These are phyloP conservation scores for Ganoderma lucidum DNA, from an alignment of 1,284 basidiomycete genomes.

Conservation along the genomic window DNA sequence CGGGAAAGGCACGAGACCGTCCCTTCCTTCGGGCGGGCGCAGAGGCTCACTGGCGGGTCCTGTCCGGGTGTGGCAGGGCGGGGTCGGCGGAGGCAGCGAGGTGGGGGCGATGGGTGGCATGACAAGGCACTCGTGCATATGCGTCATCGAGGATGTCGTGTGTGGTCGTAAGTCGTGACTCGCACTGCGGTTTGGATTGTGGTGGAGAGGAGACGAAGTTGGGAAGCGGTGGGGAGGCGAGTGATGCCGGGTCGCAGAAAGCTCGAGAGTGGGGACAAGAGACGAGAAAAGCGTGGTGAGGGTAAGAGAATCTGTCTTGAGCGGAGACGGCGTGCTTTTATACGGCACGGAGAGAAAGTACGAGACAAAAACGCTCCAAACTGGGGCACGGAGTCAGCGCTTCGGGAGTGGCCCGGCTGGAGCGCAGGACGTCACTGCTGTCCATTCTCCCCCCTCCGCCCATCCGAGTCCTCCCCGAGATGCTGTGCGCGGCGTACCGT, in stretches of 20 bases:
- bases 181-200: not conserved
- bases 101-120: not conserved
- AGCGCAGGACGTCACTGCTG: slow-evolving; percentile 10
- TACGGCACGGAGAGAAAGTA: not conserved
- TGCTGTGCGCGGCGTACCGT: not conserved
- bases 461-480: not conserved
- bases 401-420: slow-evolving; percentile 4
- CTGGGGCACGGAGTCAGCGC: not conserved
- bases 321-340: not conserved
- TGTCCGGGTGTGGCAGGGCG: not conserved
- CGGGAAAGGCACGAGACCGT: slow-evolving; percentile 2
- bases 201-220: not conserved
- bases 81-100: not conserved
- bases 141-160: slow-evolving; percentile 15
- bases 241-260: not conserved
- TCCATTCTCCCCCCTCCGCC: not conserved
- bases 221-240: not conserved
- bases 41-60: not conserved
- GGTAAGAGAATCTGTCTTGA: not conserved
- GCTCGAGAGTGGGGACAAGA: not conserved
- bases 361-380: not conserved
- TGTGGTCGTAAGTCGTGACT: slow-evolving; percentile 11
- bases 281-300: not conserved
- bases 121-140: slow-evolving; percentile 12
- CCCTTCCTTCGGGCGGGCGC: not conserved